A percentile compares a stretch with the other conserved stretches of the same genome.
Evolutionary conservation across 169 alveolate species (phyloP).

Genomic region (Cryptosporidium canis): DNA sequence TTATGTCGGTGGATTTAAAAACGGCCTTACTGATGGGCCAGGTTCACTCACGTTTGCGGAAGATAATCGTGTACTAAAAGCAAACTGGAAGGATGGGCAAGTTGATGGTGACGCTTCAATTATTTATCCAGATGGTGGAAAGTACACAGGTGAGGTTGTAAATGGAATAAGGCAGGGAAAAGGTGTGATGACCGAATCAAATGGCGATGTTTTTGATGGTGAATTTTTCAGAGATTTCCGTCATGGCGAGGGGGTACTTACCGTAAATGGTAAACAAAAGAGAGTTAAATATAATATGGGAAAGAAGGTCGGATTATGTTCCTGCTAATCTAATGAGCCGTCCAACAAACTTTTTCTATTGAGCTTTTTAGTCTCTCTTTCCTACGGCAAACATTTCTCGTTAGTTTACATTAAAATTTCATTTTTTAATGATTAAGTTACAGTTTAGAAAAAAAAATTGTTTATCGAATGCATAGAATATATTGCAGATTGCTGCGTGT

Average conservation of each 20-base stretch:
- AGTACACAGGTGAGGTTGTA: conserved; percentile 74
- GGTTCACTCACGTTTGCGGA: conserved; percentile 69
- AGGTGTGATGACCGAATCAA: conserved; percentile 74
- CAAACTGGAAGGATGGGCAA: conserved; percentile 75
- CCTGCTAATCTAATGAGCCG: conserved; percentile 18
- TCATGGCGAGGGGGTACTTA: conserved; percentile 53
- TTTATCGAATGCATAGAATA: conserved; percentile 33
- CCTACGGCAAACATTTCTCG: neutral
- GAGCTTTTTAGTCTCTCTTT: neutral
- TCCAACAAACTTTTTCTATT: no score
- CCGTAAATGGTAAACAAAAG: conserved; percentile 64
- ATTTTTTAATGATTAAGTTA: neutral
- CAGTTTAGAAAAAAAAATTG: conserved; percentile 13
- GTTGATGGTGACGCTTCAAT: conserved; percentile 75
- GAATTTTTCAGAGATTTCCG: conserved; percentile 79
- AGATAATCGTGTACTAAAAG: conserved; percentile 67
- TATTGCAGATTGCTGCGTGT: conserved; percentile 11
- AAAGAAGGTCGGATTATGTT: conserved; percentile 66
- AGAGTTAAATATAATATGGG: conserved; percentile 73
- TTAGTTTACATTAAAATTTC: neutral
- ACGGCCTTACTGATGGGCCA: conserved; percentile 72
- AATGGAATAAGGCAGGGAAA: conserved; percentile 75
- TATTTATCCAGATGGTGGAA: conserved; percentile 74
- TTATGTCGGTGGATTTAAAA: conserved; percentile 67
- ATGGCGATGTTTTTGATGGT: conserved; percentile 91